These are phyloP conservation scores for Malania oleifera DNA, from an alignment of 164 flowering plant genomes.

Conservation along the genomic window DNA sequence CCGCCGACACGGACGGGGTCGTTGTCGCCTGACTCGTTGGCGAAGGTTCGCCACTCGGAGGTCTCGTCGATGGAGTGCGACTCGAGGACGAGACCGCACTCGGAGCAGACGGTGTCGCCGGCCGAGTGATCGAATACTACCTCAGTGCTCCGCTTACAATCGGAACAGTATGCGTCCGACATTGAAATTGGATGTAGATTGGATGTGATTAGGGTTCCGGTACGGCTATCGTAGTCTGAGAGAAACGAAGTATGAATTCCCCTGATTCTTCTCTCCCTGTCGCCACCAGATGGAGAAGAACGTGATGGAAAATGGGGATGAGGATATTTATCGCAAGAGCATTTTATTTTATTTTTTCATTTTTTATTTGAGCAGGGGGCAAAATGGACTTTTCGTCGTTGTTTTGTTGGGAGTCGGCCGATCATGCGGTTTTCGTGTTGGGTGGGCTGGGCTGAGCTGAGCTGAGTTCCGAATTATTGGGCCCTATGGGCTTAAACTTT, in stretches of 20 bases:
- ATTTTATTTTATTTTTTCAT: background rate
- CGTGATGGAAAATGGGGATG: background rate
- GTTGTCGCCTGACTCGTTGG: slow-evolving; percentile 45
- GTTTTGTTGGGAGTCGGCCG: no score
- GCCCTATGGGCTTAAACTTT: no score
- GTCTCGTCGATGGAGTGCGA: slow-evolving; percentile 54
- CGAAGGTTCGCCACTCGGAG: slow-evolving; percentile 55
- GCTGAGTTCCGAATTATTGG: no score
- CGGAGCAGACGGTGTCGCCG: slow-evolving; percentile 50
- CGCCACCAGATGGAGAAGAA: background rate
- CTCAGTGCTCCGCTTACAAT: slow-evolving; percentile 45
- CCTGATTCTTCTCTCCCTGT: no score
- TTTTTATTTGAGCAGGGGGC: background rate
- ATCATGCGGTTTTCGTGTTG: no score
- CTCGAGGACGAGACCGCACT: slow-evolving; percentile 48
- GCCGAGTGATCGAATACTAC: slow-evolving; percentile 56
- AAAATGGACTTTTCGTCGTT: no score
- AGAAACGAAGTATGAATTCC: no score
- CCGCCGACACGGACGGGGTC: slow-evolving; percentile 50
- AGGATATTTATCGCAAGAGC: no score
- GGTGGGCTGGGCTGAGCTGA: no score
- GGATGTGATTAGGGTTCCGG: no score
- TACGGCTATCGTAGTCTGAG: no score
- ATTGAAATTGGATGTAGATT: slow-evolving; percentile 9
- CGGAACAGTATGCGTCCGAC: slow-evolving; percentile 40